Evolutionary conservation across 306 rosid species (phyloP).

Genomic region (Rubus parviflorus): DNA sequence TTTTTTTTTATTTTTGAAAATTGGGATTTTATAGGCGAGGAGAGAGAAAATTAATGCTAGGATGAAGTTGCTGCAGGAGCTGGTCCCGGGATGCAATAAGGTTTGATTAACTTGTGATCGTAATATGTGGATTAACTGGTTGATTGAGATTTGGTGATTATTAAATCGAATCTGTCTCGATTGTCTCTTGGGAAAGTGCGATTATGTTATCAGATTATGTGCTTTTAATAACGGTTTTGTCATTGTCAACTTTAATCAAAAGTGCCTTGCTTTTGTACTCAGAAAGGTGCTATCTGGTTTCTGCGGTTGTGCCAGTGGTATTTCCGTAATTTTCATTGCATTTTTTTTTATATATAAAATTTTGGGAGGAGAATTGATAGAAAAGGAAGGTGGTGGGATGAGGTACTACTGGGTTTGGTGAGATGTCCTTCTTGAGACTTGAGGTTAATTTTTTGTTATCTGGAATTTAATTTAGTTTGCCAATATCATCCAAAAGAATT

Average conservation of each 20-base stretch:
- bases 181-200: constrained; percentile 21
- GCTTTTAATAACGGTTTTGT: constrained; percentile 45
- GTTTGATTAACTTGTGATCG: constrained; percentile 46
- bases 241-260: constrained; percentile 45
- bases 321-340: constrained; percentile 33
- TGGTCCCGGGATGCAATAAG: constrained; percentile 99
- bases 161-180: constrained; percentile 27
- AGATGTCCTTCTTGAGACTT: constrained; percentile 30
- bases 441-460: constrained; percentile 37
- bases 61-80: constrained; percentile 92
- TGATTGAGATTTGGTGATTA: constrained; percentile 39
- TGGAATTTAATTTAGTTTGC: not conserved
- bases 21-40: constrained; percentile 64
- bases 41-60: constrained; percentile 99
- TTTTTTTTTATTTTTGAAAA: not conserved
- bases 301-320: constrained; percentile 28
- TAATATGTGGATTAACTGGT: constrained; percentile 31
- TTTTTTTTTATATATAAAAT: not conserved
- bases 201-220: constrained; percentile 30
- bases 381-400: constrained; percentile 6
- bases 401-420: constrained; percentile 29
- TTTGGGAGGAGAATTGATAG: not conserved
- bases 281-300: constrained; percentile 44
- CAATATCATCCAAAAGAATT: not conserved
- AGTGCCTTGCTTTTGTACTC: constrained; percentile 51